Evolutionary conservation across 2,329 filamentous ascomycete genomes (phyloP).

Genomic region (Ophiocordyceps camponoti-leonardi): DNA sequence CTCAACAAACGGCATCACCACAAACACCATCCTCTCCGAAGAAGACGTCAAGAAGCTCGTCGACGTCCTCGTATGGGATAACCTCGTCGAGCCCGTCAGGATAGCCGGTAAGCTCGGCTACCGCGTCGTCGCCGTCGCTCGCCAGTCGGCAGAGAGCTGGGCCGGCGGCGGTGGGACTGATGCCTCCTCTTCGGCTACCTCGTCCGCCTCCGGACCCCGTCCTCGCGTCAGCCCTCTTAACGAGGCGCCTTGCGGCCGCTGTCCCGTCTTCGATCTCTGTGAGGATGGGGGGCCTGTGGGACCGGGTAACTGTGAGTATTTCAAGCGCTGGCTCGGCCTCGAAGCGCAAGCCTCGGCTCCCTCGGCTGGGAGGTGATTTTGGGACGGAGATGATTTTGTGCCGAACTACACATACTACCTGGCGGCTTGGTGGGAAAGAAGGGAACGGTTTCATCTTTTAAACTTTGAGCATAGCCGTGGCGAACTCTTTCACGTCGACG

Average conservation of each 20-base stretch:
- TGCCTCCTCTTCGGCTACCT: slow-evolving; percentile 19
- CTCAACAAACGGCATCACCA: slow-evolving; percentile 50
- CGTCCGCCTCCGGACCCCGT: slow-evolving; percentile 21
- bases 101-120: slow-evolving; percentile 33
- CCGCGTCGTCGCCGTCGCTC: slow-evolving; percentile 31
- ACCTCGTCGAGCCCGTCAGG: slow-evolving; percentile 53
- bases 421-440: neutral
- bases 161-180: slow-evolving; percentile 19
- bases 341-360: neutral
- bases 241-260: slow-evolving; percentile 78
- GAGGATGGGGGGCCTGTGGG: slow-evolving; percentile 82
- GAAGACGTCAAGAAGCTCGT: slow-evolving; percentile 72
- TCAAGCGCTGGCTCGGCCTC: slow-evolving; percentile 59
- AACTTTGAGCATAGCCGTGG: neutral
- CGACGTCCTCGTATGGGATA: slow-evolving; percentile 79
- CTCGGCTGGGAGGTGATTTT: neutral
- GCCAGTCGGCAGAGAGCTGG: slow-evolving; percentile 24
- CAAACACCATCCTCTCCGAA: slow-evolving; percentile 51
- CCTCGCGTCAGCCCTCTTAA: slow-evolving; percentile 55
- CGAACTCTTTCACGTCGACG: neutral
- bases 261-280: slow-evolving; percentile 86
- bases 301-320: slow-evolving; percentile 82
- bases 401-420: too few species aligned
- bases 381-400: too few species aligned
- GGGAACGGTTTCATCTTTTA: neutral